Evolutionary conservation across 2,329 filamentous ascomycete genomes (phyloP), one percentile per base, ranked within the genome.

Genomic region (Ascochyta lentis): DNA sequence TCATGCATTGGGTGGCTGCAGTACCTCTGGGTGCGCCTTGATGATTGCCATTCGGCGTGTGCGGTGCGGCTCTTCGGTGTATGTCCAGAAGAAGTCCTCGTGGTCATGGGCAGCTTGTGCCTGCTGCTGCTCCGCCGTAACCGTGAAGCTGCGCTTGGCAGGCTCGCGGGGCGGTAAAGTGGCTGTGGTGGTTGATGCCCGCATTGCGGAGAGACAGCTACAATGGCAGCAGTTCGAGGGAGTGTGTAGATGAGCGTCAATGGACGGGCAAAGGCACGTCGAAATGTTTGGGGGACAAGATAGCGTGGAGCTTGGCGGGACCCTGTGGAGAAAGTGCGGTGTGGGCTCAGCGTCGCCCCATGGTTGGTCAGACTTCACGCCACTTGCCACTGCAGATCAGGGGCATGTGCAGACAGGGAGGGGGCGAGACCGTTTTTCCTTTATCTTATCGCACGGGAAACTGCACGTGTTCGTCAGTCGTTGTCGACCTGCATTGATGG

Each of bases 1-100:
- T 8, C n/a, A n/a, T 33, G 31, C 40, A 10, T 24, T 24, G 49
- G 8, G 48, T 13, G 39, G 12, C 7, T 49, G 33, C n/a, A 19
- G n/a, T 80, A 94, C 92, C 84, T 99, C 94, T 42, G 95, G 95
- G 75, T 99, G 94, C 51, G 94, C 93, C 81, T 97, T 98, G 79
- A 99, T 98, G 69, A 99, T 99, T 59, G 92, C 92, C 67, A 94
- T 86, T 54, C 95, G 86, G 66, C 95, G 84, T 29, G 94, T 95
- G 66, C 92, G 87, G 78, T 99, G 95, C 59, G 95, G 95, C 79
- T 99, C 95, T 77, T 99, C 95, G 9, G 95, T 97, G 75, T 99
- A 98, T 37, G 95, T 96, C 95, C 96, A 98, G 80, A 96, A 96
- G 83, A 98, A 98, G 75, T 88, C 84, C 60, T 87, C 74, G 38